These are phyloP conservation scores for Allodekkera sacchari DNA, from an alignment of 805 yeast genomes.

Conservation along the genomic window DNA sequence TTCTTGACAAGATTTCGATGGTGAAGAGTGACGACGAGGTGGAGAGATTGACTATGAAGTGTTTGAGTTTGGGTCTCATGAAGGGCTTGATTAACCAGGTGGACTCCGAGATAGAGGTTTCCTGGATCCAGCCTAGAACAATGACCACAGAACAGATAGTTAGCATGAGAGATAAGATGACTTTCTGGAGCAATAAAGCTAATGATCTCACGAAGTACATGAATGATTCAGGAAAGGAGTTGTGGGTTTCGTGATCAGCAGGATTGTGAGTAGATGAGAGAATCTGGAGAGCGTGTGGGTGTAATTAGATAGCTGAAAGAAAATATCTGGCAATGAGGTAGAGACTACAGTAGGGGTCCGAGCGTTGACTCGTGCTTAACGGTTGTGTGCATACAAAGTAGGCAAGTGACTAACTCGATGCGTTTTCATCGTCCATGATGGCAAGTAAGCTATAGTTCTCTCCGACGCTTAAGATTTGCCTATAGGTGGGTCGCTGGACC, in stretches of 20 bases:
- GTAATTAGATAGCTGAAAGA: too few species aligned
- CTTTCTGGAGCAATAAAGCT: slow-evolving; percentile 74
- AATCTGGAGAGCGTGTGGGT: too few species aligned
- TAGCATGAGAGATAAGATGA: slow-evolving; percentile 64
- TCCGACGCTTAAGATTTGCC: too few species aligned
- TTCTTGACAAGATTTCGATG: slow-evolving; percentile 59
- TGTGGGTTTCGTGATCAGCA: slow-evolving; percentile 42
- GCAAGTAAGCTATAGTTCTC: too few species aligned
- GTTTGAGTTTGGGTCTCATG: slow-evolving; percentile 74
- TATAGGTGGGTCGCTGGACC: too few species aligned
- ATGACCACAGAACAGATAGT: slow-evolving; percentile 75
- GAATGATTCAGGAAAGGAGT: slow-evolving; percentile 50
- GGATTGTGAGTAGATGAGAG: too few species aligned
- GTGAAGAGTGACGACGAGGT: slow-evolving; percentile 59
- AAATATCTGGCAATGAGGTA: too few species aligned
- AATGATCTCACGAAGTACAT: slow-evolving; percentile 53
- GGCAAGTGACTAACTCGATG: too few species aligned
- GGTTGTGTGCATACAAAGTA: too few species aligned
- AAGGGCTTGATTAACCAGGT: slow-evolving; percentile 91
- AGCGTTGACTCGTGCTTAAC: too few species aligned
- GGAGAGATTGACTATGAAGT: slow-evolving; percentile 86
- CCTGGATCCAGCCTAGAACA: slow-evolving; percentile 96
- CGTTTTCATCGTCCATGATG: too few species aligned
- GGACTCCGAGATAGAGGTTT: slow-evolving; percentile 63
- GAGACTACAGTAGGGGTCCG: too few species aligned